A percentile compares a stretch with the other conserved stretches of the same genome.
phyloP scores from a whole-genome alignment of 352 stramenopile species.

The Elongisporangium anandrum region DNA sequence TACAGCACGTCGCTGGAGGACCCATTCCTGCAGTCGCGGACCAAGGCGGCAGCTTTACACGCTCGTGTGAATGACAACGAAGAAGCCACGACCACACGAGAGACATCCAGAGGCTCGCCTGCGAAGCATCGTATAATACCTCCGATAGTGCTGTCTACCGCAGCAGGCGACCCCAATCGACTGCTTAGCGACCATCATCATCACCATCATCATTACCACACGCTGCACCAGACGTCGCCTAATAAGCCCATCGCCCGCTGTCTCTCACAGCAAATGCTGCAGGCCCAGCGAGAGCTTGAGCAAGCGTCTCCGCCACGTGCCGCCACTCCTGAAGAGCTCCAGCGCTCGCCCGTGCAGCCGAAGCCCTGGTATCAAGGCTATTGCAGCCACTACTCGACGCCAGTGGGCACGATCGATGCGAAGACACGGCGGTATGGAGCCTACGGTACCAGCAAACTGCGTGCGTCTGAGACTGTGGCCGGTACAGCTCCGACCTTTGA shows the following conservation, averaged over 20 bases:
- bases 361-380: constrained; percentile 56
- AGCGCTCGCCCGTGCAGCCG: constrained; percentile 13
- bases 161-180: constrained; percentile 1
- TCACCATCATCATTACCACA: neutral
- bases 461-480: constrained; percentile 17
- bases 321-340: neutral
- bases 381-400: constrained; percentile 23
- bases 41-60: constrained; percentile 9
- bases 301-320: neutral
- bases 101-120: neutral
- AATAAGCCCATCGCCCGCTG: constrained; percentile 18
- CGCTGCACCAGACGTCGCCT: constrained; percentile 8
- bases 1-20: constrained; percentile 42
- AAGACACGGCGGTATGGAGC: constrained; percentile 54
- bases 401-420: constrained; percentile 32
- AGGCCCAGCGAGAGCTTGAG: constrained; percentile 12
- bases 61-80: constrained; percentile 5
- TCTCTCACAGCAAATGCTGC: constrained; percentile 23
- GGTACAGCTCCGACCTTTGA: constrained; percentile 18
- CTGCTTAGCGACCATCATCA: neutral
- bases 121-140: constrained; percentile 3
- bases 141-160: constrained; percentile 3
- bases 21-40: constrained; percentile 29
- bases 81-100: constrained; percentile 3
- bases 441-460: constrained; percentile 34